Percentiles rank a stretch among this genome's conserved stretches.
phyloP scores from a whole-genome alignment of 1,284 basidiomycete species.

The Fomitiporia mediterranea region DNA sequence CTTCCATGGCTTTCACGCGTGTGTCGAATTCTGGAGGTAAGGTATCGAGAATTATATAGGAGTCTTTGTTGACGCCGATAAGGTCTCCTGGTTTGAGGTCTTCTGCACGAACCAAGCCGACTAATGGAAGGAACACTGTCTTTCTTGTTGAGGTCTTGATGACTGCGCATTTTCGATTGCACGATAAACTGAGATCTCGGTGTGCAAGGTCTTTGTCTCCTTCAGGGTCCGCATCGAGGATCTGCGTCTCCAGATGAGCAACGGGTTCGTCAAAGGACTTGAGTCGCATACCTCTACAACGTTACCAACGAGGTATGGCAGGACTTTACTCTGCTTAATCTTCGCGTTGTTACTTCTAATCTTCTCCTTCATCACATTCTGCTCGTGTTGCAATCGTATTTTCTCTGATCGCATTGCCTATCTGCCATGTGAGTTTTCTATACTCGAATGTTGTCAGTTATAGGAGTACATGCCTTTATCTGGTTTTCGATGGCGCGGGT shows the following conservation, averaged over 20 bases:
- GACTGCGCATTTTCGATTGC: too few relatives aligned
- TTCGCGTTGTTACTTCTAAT: constrained; percentile 98
- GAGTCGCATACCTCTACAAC: constrained; percentile 78
- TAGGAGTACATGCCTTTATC: constrained; percentile 60
- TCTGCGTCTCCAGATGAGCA: constrained; percentile 20
- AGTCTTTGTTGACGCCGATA: too few relatives aligned
- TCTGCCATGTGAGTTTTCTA: background rate
- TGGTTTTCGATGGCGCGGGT: constrained; percentile 92
- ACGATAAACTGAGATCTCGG: too few relatives aligned
- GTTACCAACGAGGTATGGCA: constrained; percentile 97
- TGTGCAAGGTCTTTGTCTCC: too few relatives aligned
- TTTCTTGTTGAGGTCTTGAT: too few relatives aligned
- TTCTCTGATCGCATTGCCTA: constrained; percentile 96
- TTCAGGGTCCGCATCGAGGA: too few relatives aligned
- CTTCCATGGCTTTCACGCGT: too few relatives aligned
- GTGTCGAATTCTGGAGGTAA: too few relatives aligned
- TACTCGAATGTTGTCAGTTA: background rate
- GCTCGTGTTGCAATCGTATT: constrained; percentile 88
- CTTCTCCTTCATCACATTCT: constrained; percentile 95
- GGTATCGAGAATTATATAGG: too few relatives aligned
- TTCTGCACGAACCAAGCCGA: too few relatives aligned
- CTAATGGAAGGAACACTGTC: too few relatives aligned
- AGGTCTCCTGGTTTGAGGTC: too few relatives aligned
- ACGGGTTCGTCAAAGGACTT: background rate
- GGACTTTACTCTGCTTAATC: constrained; percentile 99